Evolutionary conservation across 768 basidiomycete genomes (phyloP), one percentile per base, ranked within the genome.

Genomic region (Paxillus rubicundulus): DNA sequence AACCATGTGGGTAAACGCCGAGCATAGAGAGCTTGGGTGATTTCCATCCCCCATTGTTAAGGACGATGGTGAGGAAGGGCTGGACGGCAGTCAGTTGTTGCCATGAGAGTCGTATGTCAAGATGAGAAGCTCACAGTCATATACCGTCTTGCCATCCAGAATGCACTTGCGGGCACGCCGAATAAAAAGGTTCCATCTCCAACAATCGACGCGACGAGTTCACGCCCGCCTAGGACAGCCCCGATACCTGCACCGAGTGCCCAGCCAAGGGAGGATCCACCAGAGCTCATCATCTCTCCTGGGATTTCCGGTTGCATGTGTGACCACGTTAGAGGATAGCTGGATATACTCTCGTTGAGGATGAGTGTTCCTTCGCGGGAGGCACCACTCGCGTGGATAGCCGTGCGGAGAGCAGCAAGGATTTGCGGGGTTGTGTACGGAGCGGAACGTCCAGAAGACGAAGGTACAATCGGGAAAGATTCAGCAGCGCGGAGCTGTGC

Each of bases 1-100:
- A 64, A 0, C 86, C 86, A 0, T 61, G 56, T 0, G 86, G 87
- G 57, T 89, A 80, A 0, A 87, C 77, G 3, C 79, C 79, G 9
- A 86, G 68, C 82, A 88, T 81, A 0, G 85, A 86, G 13, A 79
- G 58, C 55, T 76, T 81, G 4, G 87, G 86, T 0, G 84, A 81
- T 59, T 74, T 81, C 85, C 84, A 85, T 0, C 84, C 85, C 0
- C 85, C 85, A 51, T 89, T 89, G 63, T 88, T 88, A 13, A 89
- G 66, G 1, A 89, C 72, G 55, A 89, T 72, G 0, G 85, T 87
- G 24, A 88, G 65, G 71, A 86, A 88, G 1, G 86, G 87, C 85
- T 86, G 52, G 9, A 28, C 36, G 47, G 18, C 13, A 40, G 12
- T 20, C 9, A 21, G 17, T 20, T 14, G 12, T 16, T 9, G 21